Percentiles rank a stretch among this genome's conserved stretches.
phyloP scores from a whole-genome alignment of 2,329 filamentous ascomycete genomes.

The Diaporthe caulivora region DNA sequence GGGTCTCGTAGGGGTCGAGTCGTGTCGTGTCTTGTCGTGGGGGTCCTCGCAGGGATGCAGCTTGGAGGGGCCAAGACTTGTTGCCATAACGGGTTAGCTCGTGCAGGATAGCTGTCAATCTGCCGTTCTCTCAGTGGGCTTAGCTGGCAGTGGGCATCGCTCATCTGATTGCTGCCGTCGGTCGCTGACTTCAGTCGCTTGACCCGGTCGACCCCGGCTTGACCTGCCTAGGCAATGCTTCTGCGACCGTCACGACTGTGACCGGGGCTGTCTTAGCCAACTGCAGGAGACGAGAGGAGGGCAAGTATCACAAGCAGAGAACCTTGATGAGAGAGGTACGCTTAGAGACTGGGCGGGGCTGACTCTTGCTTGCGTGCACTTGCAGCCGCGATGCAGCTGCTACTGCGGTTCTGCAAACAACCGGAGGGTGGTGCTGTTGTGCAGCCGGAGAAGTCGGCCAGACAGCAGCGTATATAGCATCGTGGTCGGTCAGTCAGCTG shows the following conservation, averaged over 20 bases:
- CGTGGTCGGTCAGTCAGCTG: not conserved
- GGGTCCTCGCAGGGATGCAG: conserved; percentile 22
- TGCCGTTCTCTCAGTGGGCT: not conserved
- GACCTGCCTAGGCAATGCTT: not conserved
- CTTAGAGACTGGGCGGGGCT: not conserved
- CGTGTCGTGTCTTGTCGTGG: conserved; percentile 2
- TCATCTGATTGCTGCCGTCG: conserved; percentile 23
- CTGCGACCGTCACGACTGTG: not conserved
- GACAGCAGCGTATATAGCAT: not conserved
- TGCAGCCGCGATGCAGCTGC: not conserved
- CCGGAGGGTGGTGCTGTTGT: not conserved
- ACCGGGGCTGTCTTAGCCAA: not conserved
- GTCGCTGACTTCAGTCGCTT: conserved; percentile 23
- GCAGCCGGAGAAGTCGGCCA: not conserved
- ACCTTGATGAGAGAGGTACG: conserved; percentile 7
- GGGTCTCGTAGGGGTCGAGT: conserved; percentile 9
- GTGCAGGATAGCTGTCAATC: conserved; percentile 8
- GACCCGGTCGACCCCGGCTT: not conserved
- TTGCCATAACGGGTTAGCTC: conserved; percentile 2
- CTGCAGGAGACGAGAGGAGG: not conserved
- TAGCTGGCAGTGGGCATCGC: not conserved
- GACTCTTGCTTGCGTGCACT: conserved; percentile 11
- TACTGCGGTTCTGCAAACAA: not conserved
- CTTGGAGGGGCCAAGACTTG: not conserved
- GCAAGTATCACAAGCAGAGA: not conserved